Evolutionary conservation across 495 filamentous ascomycete genomes (phyloP).

Genomic region (Neurospora sp.): DNA sequence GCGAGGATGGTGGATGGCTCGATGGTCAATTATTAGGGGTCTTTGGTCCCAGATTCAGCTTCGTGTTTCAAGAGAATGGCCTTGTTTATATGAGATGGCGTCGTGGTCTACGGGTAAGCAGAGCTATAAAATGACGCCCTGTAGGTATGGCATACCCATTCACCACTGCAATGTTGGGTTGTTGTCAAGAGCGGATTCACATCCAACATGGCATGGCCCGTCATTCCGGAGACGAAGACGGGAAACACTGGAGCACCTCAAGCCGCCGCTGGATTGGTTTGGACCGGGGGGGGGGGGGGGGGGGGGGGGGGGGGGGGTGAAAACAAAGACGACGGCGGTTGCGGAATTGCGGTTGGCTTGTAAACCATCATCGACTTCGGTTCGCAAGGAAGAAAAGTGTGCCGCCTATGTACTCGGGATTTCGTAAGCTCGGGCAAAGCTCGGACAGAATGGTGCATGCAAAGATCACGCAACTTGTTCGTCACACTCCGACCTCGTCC

Average conservation of each 20-base stretch:
- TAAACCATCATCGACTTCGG: background rate
- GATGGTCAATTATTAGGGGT: background rate
- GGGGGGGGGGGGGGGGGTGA: too few relatives aligned
- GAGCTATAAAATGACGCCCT: constrained; percentile 2
- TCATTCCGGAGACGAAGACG: constrained; percentile 17
- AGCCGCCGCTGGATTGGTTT: background rate
- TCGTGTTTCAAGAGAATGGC: background rate
- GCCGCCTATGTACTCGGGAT: background rate
- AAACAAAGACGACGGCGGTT: constrained; percentile 5
- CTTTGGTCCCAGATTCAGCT: background rate
- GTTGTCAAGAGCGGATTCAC: background rate
- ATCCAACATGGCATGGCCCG: constrained; percentile 11
- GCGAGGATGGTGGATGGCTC: background rate
- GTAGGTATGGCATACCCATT: constrained; percentile 2
- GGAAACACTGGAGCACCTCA: background rate
- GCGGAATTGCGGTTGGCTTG: constrained; percentile 4
- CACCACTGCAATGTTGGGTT: background rate
- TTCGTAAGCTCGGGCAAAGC: constrained; percentile 6
- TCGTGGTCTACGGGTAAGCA: background rate
- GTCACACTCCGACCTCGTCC: background rate
- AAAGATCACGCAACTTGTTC: background rate
- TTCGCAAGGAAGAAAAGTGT: background rate
- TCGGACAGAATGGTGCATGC: constrained; percentile 3
- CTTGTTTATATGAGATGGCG: background rate
- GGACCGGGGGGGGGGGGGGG: background rate